Conservation (phyloP, 768 basidiomycete species). For the Gloeopeniophorella convolvens region DNA sequence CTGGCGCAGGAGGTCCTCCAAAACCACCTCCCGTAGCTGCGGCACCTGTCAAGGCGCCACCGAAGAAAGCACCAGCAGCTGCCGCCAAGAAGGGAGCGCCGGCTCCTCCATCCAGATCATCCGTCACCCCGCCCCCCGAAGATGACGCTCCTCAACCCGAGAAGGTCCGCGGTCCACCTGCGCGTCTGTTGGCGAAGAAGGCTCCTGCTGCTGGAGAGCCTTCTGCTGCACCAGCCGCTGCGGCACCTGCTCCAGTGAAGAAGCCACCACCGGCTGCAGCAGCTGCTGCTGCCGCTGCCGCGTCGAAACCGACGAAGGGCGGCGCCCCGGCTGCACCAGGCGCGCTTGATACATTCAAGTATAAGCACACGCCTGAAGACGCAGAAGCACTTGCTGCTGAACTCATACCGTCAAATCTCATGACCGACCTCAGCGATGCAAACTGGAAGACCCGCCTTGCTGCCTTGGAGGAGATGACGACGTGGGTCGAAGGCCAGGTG, state of each 20-base stretch:
- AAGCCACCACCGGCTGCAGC: constrained; percentile 34
- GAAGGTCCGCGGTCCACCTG: constrained; percentile 42
- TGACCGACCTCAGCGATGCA: constrained; percentile 70
- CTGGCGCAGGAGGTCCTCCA: constrained; percentile 47
- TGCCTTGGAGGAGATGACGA: constrained; percentile 77
- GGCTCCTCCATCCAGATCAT: constrained; percentile 24
- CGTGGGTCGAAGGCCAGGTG: constrained; percentile 71
- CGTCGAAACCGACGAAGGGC: constrained; percentile 41
- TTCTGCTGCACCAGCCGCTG: constrained; percentile 23
- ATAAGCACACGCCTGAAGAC: constrained; percentile 85
- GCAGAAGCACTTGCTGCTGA: constrained; percentile 76
- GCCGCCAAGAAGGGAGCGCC: constrained; percentile 30
- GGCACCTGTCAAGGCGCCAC: constrained; percentile 8
- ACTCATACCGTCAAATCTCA: constrained; percentile 61
- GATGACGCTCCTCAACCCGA: constrained; percentile 28
- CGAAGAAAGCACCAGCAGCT: constrained; percentile 24
- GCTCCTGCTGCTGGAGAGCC: constrained; percentile 28
- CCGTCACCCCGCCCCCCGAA: constrained; percentile 27
- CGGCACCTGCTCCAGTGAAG: constrained; percentile 33
- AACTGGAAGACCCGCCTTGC: constrained; percentile 93
- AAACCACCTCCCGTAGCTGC: constrained; percentile 22
- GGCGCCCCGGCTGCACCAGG: constrained; percentile 43
- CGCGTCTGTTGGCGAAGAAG: constrained; percentile 53
- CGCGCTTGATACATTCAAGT: constrained; percentile 80
- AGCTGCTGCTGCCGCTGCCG: constrained; percentile 28